Evolutionary conservation across 192 early-diverging fungal species (phyloP), one percentile per base, ranked within the genome.

Genomic region (Mortierella hygrophila): DNA sequence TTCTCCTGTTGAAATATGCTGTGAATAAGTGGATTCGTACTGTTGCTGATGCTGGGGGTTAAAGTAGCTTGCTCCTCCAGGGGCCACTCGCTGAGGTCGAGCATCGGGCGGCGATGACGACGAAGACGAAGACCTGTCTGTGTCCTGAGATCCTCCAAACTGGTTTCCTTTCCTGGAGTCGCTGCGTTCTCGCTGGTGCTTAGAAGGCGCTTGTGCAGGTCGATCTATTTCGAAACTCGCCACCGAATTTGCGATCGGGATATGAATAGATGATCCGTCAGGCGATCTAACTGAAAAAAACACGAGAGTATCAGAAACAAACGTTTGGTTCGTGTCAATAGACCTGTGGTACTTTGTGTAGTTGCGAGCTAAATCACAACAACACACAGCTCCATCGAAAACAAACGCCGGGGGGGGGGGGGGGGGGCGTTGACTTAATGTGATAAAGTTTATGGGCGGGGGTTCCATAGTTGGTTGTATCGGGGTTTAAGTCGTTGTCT

Each of bases 181-280:
- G 13, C 15, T 21, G 71, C 23, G 13, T 41, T 13, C n/a, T 72
- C 18, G 41, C 23, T 13, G 10, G 10, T 49, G 41, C 13, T 46
- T 46, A 29, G 35, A 6, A 29, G 44, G 8, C 4, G n/a, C 23
- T 18, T 3, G 20, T 23, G 46, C 23, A 15, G n/a, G 65, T 68
- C 41, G 65, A 20, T 44, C 18, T 8, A 70, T 70, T 26, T 81
- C 79, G 3, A 86, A 32, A 13, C 70, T 81, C 20, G 49, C 10
- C 21, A 86, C 49, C 40, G 26, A 38, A 20, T 77, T 44, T 46
- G 76, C 72, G 26, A 86, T 38, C 20, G 84, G 84, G n/a, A 81
- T 49, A 52, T 81, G 79, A 21, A 86, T 35, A 23, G 84, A 86
- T 0, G 54, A 41, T 44, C 84, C 75, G 26, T 86, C 79, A 2